Base-by-base conservation (phyloP, 495 filamentous ascomycete species). In the Talaromyces stipitatus region DNA sequence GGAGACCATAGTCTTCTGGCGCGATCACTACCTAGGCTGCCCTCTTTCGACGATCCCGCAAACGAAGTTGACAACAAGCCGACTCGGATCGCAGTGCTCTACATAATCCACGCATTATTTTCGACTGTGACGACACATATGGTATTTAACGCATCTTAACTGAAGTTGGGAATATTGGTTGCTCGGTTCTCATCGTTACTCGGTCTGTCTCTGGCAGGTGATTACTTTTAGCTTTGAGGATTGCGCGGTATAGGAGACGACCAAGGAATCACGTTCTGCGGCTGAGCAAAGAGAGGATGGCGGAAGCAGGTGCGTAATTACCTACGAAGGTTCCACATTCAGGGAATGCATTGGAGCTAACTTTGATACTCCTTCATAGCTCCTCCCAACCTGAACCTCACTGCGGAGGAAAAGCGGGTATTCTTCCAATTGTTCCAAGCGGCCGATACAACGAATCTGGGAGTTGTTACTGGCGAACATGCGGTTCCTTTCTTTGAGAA, bases 401-500 rank as follows among this genome's bases (percentile, higher is more conserved):
- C 87, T 16, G 76, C 85, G 10, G 91, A 97, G 60, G 94, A 98
- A 77, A 96, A 95, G 76, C 88, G 90, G 64, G 84, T 88, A 33
- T 98, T 94, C 69, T 89, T 86, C 36, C 89, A 92, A 71, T 83
- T 97, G 50, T 98, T 97, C 69, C 81, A 85, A 66, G 82, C 86
- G 58, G 94, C 94, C 36, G 95, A 97, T 66, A 85, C 85, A 27
- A 94, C 96, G 58, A 85, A 80, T 64, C 82, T 96, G 18, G 90
- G 91, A n/a, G 90, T 97, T 48, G 89, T 98, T 11, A 96, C 92
- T 12, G 94, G 95, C 61, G 94, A 97, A 69, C 79, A 95, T 55
- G 94, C 94, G 7, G 95, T 97, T 62, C 91, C 92, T 62, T 97
- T 98, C 77, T 98, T 98, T 64, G 92, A 97, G 72, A 95, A 92